A percentile compares a stretch with the other conserved stretches of the same genome.
These are phyloP conservation scores for Laetiporus sulphureus DNA, from an alignment of 1,284 basidiomycete species.

Conservation along the genomic window DNA sequence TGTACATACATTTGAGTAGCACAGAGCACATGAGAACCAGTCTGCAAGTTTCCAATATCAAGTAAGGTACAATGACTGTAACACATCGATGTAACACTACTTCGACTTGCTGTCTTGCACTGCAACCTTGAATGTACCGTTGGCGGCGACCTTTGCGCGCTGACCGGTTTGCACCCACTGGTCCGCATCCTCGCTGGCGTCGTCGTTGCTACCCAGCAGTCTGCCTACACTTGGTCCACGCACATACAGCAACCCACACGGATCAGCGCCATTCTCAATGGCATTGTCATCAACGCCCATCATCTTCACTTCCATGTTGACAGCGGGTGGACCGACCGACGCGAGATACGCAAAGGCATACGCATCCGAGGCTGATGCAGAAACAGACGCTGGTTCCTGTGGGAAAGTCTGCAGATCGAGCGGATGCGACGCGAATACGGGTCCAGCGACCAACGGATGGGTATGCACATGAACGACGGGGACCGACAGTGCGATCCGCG, in stretches of 20 bases:
- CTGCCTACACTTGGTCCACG: constrained; percentile 47
- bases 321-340: constrained; percentile 64
- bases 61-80: too few relatives aligned
- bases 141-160: constrained; percentile 23
- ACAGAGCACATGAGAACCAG: too few relatives aligned
- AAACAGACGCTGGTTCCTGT: constrained; percentile 10
- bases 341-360: constrained; percentile 32
- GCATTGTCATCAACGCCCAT: constrained; percentile 51
- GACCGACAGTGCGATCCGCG: constrained; percentile 64
- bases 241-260: constrained; percentile 27
- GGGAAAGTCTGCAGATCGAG: constrained; percentile 70
- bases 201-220: constrained; percentile 35
- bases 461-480: constrained; percentile 58
- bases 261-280: constrained; percentile 49
- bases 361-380: constrained; percentile 24
- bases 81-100: too few relatives aligned
- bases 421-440: constrained; percentile 66
- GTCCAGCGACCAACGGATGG: constrained; percentile 58
- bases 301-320: constrained; percentile 72
- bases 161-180: constrained; percentile 25
- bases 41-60: too few relatives aligned
- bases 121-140: constrained; percentile 29
- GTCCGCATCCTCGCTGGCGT: constrained; percentile 27
- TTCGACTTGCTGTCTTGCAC: too few relatives aligned
- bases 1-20: too few relatives aligned